Evolutionary conservation across 371 early-diverging fungal genomes (phyloP).

Genomic region (Syncephalis plumigaleata): DNA sequence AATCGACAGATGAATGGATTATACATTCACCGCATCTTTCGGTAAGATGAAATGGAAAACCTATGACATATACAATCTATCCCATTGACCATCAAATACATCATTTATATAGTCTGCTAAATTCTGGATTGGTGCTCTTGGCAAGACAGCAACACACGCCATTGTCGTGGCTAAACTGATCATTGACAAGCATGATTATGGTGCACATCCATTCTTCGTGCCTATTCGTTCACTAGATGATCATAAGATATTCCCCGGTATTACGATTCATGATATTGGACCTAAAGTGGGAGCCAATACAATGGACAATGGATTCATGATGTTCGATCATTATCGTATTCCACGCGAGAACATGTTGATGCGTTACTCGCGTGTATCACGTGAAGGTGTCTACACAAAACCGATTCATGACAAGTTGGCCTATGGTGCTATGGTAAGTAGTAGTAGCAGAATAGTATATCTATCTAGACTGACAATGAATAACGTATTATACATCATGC

Average conservation of each 20-base stretch:
- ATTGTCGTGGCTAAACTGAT: slow-evolving; percentile 76
- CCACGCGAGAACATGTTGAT: slow-evolving; percentile 68
- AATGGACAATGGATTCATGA: slow-evolving; percentile 74
- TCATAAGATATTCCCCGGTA: slow-evolving; percentile 60
- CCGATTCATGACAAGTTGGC: slow-evolving; percentile 59
- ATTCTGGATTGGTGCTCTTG: slow-evolving; percentile 83
- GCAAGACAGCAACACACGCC: slow-evolving; percentile 54
- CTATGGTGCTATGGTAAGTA: slow-evolving; percentile 73
- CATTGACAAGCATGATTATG: slow-evolving; percentile 57
- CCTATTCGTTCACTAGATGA: slow-evolving; percentile 65
- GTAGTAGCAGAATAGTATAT: slow-evolving; percentile 37
- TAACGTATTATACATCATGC: too few relatives aligned
- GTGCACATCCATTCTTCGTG: slow-evolving; percentile 74
- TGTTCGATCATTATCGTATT: slow-evolving; percentile 58
- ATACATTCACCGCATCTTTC: slow-evolving; percentile 52
- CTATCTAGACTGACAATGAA: slow-evolving; percentile 31
- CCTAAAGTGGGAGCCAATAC: slow-evolving; percentile 71
- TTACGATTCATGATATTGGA: slow-evolving; percentile 81
- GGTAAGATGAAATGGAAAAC: slow-evolving; percentile 9
- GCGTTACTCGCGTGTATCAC: slow-evolving; percentile 52
- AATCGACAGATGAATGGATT: slow-evolving; percentile 49
- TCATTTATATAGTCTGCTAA: slow-evolving; percentile 23
- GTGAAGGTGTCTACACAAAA: slow-evolving; percentile 49
- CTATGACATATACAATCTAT: not conserved
- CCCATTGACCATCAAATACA: not conserved